Percentiles rank a stretch among this genome's conserved stretches.
phyloP scores from a whole-genome alignment of 2,329 filamentous ascomycete genomes.

The Claviceps citrina region DNA sequence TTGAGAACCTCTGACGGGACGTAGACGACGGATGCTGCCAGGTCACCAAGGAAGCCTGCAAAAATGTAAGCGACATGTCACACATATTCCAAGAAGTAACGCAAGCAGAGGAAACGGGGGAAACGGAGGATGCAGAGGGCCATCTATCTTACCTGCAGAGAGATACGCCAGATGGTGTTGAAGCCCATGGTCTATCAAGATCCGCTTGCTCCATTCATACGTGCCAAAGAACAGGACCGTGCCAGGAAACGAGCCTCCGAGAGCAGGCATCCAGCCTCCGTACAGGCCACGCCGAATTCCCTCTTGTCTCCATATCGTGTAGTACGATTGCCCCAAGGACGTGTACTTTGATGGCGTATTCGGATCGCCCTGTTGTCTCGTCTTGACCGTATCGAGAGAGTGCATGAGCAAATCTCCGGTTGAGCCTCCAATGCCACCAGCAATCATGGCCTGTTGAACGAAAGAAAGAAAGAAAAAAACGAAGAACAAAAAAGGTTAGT shows the following conservation, averaged over 20 bases:
- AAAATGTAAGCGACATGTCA: neutral
- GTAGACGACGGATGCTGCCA: constrained; percentile 83
- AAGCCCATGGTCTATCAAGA: constrained; percentile 71
- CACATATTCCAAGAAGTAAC: neutral
- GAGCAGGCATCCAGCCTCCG: constrained; percentile 80
- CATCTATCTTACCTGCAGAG: constrained; percentile 52
- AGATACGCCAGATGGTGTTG: constrained; percentile 77
- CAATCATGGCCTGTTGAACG: constrained; percentile 89
- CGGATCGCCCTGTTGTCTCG: constrained; percentile 89
- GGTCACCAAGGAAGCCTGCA: constrained; percentile 76
- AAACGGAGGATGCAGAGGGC: too few relatives aligned
- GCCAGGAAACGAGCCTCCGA: constrained; percentile 82
- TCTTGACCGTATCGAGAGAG: constrained; percentile 96
- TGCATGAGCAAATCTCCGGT: constrained; percentile 98
- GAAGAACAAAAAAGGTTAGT: neutral
- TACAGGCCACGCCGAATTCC: constrained; percentile 76
- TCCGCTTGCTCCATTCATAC: constrained; percentile 88
- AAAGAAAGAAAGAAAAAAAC: constrained; percentile 3
- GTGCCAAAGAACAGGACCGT: constrained; percentile 92
- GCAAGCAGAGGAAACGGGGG: neutral
- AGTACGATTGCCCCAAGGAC: constrained; percentile 77
- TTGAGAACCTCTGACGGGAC: constrained; percentile 96
- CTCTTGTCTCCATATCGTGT: constrained; percentile 85
- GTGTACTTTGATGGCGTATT: constrained; percentile 86
- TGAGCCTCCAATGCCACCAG: constrained; percentile 80